These are phyloP conservation scores for Lithospermum erythrorhizon DNA, from an alignment of 257 asterid genomes.

Conservation along the genomic window DNA sequence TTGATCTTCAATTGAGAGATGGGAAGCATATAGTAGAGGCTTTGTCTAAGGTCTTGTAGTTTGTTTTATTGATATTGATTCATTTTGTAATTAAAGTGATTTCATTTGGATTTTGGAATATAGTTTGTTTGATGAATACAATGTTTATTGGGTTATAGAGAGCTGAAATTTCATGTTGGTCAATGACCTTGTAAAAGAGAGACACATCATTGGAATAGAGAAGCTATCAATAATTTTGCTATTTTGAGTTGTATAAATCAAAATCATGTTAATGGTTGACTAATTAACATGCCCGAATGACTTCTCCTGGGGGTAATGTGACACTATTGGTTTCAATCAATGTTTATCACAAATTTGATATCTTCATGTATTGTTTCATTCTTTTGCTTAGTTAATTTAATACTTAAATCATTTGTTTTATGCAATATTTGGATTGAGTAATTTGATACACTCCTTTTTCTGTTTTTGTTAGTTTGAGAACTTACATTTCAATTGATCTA, in stretches of 20 bases:
- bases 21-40: constrained; percentile 25
- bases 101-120: not conserved
- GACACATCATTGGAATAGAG: too few relatives aligned
- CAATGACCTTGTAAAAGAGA: not conserved
- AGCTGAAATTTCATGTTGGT: not conserved
- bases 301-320: not conserved
- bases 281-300: too few relatives aligned
- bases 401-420: not conserved
- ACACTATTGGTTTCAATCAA: not conserved
- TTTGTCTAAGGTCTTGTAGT: constrained; percentile 32
- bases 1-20: constrained; percentile 34
- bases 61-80: not conserved
- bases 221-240: not conserved
- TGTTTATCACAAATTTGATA: not conserved
- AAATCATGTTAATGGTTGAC: not conserved
- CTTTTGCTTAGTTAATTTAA: too few relatives aligned
- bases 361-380: too few relatives aligned
- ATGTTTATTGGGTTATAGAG: constrained; percentile 1
- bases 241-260: not conserved
- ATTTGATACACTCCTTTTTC: not conserved
- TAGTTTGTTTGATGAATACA: not conserved
- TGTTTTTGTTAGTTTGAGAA: too few relatives aligned
- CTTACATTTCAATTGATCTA: not conserved
- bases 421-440: not conserved
- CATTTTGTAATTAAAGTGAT: not conserved